Evolutionary conservation across 2,329 filamentous ascomycete genomes (phyloP).

Genomic region (Cladobotryum mycophilum): DNA sequence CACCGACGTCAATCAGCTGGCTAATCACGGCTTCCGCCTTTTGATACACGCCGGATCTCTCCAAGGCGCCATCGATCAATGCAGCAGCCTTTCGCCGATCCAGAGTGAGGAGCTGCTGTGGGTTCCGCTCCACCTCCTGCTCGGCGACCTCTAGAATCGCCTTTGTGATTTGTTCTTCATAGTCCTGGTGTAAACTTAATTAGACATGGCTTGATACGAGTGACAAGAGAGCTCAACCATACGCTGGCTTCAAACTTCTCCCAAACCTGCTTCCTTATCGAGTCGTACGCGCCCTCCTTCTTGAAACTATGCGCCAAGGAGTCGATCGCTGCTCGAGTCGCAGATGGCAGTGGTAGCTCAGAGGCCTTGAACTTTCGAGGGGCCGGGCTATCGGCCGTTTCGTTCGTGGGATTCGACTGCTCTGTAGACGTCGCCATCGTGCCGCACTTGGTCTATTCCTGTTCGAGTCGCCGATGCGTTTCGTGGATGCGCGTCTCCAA

Average conservation of each 20-base stretch:
- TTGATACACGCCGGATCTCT: constrained; percentile 70
- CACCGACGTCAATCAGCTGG: constrained; percentile 58
- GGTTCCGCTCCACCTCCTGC: constrained; percentile 68
- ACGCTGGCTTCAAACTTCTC: constrained; percentile 67
- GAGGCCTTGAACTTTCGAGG: constrained; percentile 60
- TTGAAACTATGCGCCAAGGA: constrained; percentile 74
- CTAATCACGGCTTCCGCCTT: constrained; percentile 63
- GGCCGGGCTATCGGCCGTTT: constrained; percentile 11
- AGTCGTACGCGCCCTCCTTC: constrained; percentile 79
- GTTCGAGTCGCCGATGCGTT: neutral
- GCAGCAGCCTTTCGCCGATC: constrained; percentile 68
- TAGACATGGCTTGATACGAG: neutral
- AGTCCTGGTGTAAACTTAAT: constrained; percentile 40
- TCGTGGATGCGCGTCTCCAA: constrained; percentile 5
- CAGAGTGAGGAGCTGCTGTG: constrained; percentile 62
- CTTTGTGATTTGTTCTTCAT: constrained; percentile 60
- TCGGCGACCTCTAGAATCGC: constrained; percentile 65
- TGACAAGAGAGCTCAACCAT: constrained; percentile 23
- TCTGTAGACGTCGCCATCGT: constrained; percentile 23
- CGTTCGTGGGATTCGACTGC: constrained; percentile 15
- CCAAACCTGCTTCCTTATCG: constrained; percentile 70
- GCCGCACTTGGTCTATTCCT: neutral
- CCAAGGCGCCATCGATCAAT: constrained; percentile 71
- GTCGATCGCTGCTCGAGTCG: constrained; percentile 69
- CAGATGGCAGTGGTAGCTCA: constrained; percentile 66